phyloP scores from a whole-genome alignment of 2,329 filamentous ascomycete genomes.

The Juglanconis sp. region DNA sequence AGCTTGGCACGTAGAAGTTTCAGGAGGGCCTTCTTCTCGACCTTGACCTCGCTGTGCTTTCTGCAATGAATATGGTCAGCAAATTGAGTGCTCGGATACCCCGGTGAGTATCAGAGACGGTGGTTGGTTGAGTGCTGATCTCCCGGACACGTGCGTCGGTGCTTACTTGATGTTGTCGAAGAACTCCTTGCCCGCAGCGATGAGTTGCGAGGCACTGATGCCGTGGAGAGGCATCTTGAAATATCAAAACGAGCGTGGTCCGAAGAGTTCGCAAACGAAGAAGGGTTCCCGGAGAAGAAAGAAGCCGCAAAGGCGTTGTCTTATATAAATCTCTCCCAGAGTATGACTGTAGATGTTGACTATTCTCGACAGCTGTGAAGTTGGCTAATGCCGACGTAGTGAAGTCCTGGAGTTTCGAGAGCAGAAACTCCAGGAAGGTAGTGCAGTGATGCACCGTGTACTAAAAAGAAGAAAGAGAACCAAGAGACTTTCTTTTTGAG shows the following conservation, averaged over 20 bases:
- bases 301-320: neutral
- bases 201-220: slow-evolving; percentile 12
- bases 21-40: slow-evolving; percentile 18
- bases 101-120: too few species aligned
- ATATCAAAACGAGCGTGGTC: neutral
- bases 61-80: slow-evolving; percentile 9
- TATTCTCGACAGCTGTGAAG: too few species aligned
- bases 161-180: slow-evolving; percentile 17
- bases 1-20: slow-evolving; percentile 14
- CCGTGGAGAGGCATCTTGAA: slow-evolving; percentile 16
- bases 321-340: neutral
- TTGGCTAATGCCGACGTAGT: too few species aligned
- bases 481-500: too few species aligned
- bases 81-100: neutral
- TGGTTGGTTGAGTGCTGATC: neutral
- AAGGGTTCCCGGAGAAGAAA: neutral
- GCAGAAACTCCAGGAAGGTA: too few species aligned
- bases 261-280: neutral
- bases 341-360: too few species aligned
- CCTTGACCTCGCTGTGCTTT: slow-evolving; percentile 17
- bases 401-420: too few species aligned
- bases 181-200: slow-evolving; percentile 15
- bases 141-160: too few species aligned
- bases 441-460: too few species aligned
- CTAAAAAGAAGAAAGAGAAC: too few species aligned